Evolutionary conservation across 306 rosid species (phyloP), one percentile per base, ranked within the genome.

Genomic region (Fragaria vesca): DNA sequence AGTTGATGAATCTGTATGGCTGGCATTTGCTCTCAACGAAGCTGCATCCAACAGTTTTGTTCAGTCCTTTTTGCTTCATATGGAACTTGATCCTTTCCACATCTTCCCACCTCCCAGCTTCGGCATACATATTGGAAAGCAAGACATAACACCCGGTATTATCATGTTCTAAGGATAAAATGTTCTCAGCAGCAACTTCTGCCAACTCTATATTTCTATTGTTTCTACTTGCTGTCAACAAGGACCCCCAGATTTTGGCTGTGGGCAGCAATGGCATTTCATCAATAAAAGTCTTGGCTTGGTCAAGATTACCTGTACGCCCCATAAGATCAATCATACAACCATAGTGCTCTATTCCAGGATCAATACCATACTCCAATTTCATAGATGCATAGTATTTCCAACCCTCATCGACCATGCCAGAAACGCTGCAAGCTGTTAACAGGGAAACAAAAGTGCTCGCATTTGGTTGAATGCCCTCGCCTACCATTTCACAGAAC

Each of bases 161-260:
- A 67, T 88, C 87, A 63, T 81, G 89, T 48, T 78, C 86, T 26
- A 71, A 54, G 30, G 78, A 62, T 4, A 85, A 68, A 61, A 88
- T 81, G 10, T 73, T 76, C 70, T 81, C 54, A 1, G 95, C 89
- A 45, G 89, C 83, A 70, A 80, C 78, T 73, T 88, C 87, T 10
- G 90, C 89, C 16, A 81, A 79, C 57, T 88, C 89, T 58, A 88
- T 78, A 76, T 86, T 82, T 81, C 85, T 68, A 72, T 76, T 78
- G 60, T 87, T 86, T 76, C 87, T 88, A 55, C 89, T 73, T 20
- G 94, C 92, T 50, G 81, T 80, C 18, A 88, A 78, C 57, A 90
- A 83, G 1, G 92, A 86, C 12, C 92, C 94, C 92, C 92, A 90
- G 28, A 90, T 86, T 67, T 87, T 69, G 28, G 89, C 92, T 8